phyloP scores from a whole-genome alignment of 192 early-diverging fungal species.

The Spinellus fusiger region DNA sequence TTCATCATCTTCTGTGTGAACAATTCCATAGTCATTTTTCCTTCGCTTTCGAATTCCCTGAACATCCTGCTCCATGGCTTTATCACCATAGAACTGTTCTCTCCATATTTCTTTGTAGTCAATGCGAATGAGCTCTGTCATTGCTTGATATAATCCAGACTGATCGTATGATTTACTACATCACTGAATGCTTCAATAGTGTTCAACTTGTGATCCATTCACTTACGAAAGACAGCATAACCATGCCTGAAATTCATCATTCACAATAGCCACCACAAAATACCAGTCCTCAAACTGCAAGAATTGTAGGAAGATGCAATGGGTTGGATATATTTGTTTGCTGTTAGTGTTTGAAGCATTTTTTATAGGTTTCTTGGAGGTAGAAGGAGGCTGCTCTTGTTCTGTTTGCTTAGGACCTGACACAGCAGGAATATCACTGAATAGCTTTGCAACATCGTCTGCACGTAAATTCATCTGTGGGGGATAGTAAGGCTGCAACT shows the following conservation, averaged over 20 bases:
- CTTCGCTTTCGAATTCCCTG: background rate
- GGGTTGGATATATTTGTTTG: constrained; percentile 19
- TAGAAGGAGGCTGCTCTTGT: background rate
- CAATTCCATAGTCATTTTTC: background rate
- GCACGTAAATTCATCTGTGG: constrained; percentile 22
- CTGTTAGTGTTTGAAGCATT: background rate
- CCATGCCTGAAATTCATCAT: constrained; percentile 17
- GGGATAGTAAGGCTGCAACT: constrained; percentile 24
- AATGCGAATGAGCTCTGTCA: constrained; percentile 17
- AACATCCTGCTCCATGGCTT: background rate
- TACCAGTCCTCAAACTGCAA: constrained; percentile 35
- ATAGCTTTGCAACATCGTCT: constrained; percentile 25
- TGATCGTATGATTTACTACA: constrained; percentile 18
- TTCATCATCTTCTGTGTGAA: constrained; percentile 1
- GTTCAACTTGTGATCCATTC: background rate
- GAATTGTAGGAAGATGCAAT: constrained; percentile 32
- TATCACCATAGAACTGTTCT: constrained; percentile 15
- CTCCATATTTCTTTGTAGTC: constrained; percentile 23
- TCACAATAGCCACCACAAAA: constrained; percentile 24
- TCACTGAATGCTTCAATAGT: background rate
- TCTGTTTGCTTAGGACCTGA: background rate
- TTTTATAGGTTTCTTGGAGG: background rate
- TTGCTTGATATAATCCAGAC: constrained; percentile 11
- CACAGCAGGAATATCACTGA: constrained; percentile 14
- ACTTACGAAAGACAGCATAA: constrained; percentile 20